Base-by-base conservation (phyloP, 2,329 filamentous ascomycete genomes). In the Ophiocordyceps unilateralis region DNA sequence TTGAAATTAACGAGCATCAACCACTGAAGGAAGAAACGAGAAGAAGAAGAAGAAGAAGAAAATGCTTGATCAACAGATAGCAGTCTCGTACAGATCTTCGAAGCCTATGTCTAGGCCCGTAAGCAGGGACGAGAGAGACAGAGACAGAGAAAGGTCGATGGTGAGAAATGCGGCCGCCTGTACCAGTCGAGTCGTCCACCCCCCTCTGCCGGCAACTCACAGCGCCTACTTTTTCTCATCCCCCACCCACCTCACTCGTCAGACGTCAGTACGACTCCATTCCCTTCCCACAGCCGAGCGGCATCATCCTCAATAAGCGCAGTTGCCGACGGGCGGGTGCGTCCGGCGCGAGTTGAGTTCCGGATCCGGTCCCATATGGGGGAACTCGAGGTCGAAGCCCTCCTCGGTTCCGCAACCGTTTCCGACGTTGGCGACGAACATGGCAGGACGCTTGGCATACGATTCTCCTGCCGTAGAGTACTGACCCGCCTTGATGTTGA, bases 341-440 rank as follows among this genome's bases (percentile, higher is more conserved):
- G 61, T 60, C 44, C 54, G 58, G 42, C 53, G 48, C 19, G 59
- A 58, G 41, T 55, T 57, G 44, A 57, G 56, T 52, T 57, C 60
- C 39, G 76, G 68, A 44, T 74, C 68, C 1, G 65, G 59, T 41
- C 82, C 83, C 7, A 81, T 78, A 43, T 76, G 58, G 34, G 83
- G 81, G 63, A 80, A 86, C 50, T 67, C 54, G 30, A 82, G 66
- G 46, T 82, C 75, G 39, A 66, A 56, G 32, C 66, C 63, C 52
- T 78, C 74, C 7, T 59, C 56, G 30, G 77, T 81, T 37, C 56
- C 64, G 62, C 81, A 85, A 41, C 62, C 66, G 43, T 74, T 71
- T 40, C 60, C 61, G 41, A 84, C 60, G 57, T 87, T 87, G 60
- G 79, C 81, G 42, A 81, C 69, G 55, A 85, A 87, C 59, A 87